Conservation (phyloP, 495 filamentous ascomycete genomes). For the Jackrogersella multiformis region DNA sequence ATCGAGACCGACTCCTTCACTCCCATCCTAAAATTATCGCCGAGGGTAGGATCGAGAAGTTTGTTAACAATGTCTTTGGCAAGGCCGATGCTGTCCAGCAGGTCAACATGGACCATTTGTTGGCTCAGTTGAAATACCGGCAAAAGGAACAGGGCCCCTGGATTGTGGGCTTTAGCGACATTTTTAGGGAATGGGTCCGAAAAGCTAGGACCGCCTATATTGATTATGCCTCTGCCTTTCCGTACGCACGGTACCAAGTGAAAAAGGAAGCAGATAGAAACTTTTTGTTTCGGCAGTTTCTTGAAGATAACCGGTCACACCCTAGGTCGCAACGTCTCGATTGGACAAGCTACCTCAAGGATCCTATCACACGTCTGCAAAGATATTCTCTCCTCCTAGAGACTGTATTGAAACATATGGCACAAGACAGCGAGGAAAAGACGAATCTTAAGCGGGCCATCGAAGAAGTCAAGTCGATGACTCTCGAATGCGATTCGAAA, state of each 20-base stretch:
- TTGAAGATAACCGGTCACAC: slow-evolving; percentile 80
- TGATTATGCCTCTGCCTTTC: slow-evolving; percentile 89
- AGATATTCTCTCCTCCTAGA: slow-evolving; percentile 85
- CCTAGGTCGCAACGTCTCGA: slow-evolving; percentile 84
- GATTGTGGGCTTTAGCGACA: slow-evolving; percentile 92
- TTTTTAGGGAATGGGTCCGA: slow-evolving; percentile 98
- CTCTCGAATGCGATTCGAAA: slow-evolving; percentile 89
- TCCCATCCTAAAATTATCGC: slow-evolving; percentile 84
- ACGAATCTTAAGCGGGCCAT: slow-evolving; percentile 83
- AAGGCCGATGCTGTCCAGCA: slow-evolving; percentile 87
- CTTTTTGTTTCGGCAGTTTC: slow-evolving; percentile 83
- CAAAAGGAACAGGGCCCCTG: slow-evolving; percentile 97
- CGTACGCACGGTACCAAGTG: slow-evolving; percentile 82
- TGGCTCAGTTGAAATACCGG: slow-evolving; percentile 95
- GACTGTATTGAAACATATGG: slow-evolving; percentile 86
- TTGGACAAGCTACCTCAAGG: slow-evolving; percentile 94
- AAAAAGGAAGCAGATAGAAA: slow-evolving; percentile 87
- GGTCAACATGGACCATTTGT: slow-evolving; percentile 92
- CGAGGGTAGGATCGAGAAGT: slow-evolving; percentile 75
- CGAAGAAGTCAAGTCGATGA: slow-evolving; percentile 94
- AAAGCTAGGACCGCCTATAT: slow-evolving; percentile 91
- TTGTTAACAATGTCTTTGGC: slow-evolving; percentile 87
- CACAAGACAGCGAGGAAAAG: slow-evolving; percentile 88
- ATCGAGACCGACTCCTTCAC: slow-evolving; percentile 79
- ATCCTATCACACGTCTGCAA: slow-evolving; percentile 91